These are phyloP conservation scores for Pseudogymnoascus sp. DNA, from an alignment of 2,329 filamentous ascomycete species.

Conservation along the genomic window DNA sequence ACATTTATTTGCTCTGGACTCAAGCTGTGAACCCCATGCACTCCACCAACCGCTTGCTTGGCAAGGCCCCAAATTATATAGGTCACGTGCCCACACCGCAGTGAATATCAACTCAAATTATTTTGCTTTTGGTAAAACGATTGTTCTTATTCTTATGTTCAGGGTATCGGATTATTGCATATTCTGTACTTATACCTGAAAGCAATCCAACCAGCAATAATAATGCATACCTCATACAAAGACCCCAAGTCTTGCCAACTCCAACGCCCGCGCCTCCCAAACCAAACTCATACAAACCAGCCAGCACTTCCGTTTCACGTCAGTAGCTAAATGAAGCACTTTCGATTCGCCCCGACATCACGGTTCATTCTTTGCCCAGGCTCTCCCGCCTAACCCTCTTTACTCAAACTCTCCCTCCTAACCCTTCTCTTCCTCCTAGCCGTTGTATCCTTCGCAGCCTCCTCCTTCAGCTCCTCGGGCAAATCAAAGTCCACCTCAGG, in stretches of 20 bases:
- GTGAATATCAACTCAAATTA: neutral
- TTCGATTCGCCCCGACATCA: slow-evolving; percentile 24
- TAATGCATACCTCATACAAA: slow-evolving; percentile 9
- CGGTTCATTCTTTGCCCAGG: slow-evolving; percentile 17
- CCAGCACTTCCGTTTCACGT: neutral
- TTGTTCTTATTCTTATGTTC: neutral
- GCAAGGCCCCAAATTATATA: neutral
- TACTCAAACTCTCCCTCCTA: slow-evolving; percentile 20
- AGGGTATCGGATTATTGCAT: neutral
- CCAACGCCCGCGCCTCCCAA: slow-evolving; percentile 10
- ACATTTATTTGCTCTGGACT: slow-evolving; percentile 7
- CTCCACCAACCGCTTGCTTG: neutral
- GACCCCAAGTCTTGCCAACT: slow-evolving; percentile 12
- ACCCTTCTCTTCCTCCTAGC: slow-evolving; percentile 52
- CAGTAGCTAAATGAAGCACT: slow-evolving; percentile 30
- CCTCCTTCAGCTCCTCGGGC: slow-evolving; percentile 44
- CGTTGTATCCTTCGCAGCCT: slow-evolving; percentile 47
- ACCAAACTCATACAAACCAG: neutral
- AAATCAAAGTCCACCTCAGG: slow-evolving; percentile 65
- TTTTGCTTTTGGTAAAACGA: neutral
- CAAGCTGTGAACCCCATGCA: neutral
- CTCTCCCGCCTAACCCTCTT: slow-evolving; percentile 33
- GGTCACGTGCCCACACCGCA: neutral
- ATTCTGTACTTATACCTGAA: neutral
- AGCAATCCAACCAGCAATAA: slow-evolving; percentile 1